These are phyloP conservation scores for Blepharisma stoltei DNA, from an alignment of 73 alveolate species.

Conservation along the genomic window DNA sequence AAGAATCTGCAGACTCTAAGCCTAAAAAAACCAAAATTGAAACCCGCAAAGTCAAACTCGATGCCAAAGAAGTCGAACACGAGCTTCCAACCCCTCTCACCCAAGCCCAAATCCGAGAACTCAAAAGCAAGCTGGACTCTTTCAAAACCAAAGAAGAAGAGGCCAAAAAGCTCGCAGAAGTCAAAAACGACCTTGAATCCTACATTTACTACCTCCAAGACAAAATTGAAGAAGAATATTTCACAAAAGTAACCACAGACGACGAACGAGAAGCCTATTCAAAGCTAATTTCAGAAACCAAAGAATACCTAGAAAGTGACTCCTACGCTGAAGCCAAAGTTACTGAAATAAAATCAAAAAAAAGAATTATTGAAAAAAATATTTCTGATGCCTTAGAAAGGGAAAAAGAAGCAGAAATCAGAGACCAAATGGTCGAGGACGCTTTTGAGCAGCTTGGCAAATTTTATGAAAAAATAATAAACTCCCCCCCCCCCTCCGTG, in stretches of 20 bases:
- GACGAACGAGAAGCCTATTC: not conserved
- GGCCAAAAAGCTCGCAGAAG: not conserved
- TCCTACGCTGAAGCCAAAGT: not conserved
- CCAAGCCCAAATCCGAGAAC: not conserved
- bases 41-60: not conserved
- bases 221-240: slow-evolving; percentile 15
- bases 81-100: not conserved
- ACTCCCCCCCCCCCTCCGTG: no score
- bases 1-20: not conserved
- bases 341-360: not conserved
- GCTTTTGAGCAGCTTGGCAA: not conserved
- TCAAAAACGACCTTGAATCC: slow-evolving; percentile 18
- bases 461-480: no score
- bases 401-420: slow-evolving; percentile 1
- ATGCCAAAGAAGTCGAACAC: not conserved
- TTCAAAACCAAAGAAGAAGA: not conserved
- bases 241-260: not conserved
- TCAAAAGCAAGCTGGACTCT: not conserved
- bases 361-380: not conserved
- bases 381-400: slow-evolving; percentile 13
- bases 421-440: not conserved
- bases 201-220: not conserved
- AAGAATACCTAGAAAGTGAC: not conserved
- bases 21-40: not conserved
- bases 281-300: not conserved